Percentiles rank a stretch among this genome's conserved stretches.
phyloP scores from a whole-genome alignment of 768 basidiomycete genomes.

The Russula abietina region DNA sequence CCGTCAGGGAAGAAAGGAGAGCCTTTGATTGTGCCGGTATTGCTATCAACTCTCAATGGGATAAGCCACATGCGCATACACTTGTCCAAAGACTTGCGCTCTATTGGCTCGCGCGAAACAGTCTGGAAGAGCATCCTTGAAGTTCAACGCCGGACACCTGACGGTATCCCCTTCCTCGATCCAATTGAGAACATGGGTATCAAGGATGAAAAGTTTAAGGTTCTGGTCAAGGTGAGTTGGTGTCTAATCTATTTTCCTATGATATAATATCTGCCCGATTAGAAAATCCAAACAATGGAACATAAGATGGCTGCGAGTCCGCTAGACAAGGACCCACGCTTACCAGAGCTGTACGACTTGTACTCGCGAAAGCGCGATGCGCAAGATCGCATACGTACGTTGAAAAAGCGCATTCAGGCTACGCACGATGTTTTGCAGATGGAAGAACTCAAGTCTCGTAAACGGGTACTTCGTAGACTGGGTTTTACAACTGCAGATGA shows the following conservation, averaged over 20 bases:
- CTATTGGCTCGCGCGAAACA: conserved; percentile 67
- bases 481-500: conserved; percentile 86
- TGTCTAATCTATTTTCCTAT: not conserved
- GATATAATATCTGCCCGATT: not conserved
- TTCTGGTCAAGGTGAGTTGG: conserved; percentile 64
- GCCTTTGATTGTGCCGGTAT: conserved; percentile 81
- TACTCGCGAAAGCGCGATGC: conserved; percentile 72
- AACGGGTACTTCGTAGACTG: conserved; percentile 86
- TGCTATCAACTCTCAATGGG: conserved; percentile 79
- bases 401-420: conserved; percentile 82
- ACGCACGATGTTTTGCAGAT: conserved; percentile 92
- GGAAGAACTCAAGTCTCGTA: conserved; percentile 92
- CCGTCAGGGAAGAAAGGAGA: conserved; percentile 63
- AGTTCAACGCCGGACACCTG: conserved; percentile 84
- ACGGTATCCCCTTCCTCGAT: conserved; percentile 81
- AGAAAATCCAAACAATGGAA: conserved; percentile 94
- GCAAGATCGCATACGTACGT: conserved; percentile 60
- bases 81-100: conserved; percentile 85
- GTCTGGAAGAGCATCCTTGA: conserved; percentile 88
- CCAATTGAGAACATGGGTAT: conserved; percentile 95
- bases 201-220: conserved; percentile 87
- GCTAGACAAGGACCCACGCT: conserved; percentile 68
- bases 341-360: conserved; percentile 74
- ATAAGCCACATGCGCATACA: conserved; percentile 83
- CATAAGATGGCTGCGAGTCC: conserved; percentile 74